Evolutionary conservation across 441 rosid genomes (phyloP), one percentile per base, ranked within the genome.

Genomic region (Populus hybrid): DNA sequence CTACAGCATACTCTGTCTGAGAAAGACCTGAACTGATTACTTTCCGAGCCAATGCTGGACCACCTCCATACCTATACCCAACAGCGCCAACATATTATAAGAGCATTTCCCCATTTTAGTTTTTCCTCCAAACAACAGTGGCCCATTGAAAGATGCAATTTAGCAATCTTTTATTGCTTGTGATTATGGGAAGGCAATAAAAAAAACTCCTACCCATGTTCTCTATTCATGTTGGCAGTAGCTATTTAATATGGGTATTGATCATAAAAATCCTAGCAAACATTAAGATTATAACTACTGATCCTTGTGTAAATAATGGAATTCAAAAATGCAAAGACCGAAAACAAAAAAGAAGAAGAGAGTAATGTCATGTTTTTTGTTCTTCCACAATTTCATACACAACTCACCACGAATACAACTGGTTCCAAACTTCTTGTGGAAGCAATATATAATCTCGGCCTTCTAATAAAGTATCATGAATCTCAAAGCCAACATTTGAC

Each of bases 361-460:
- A 76, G 12, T 10, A 70, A 21, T 21, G 66, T 63, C 10, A 24
- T 5, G 50, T 69, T 19, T 18, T 14, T 3, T 34, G 68, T 36
- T 42, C 38, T 11, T 6, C 18, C 24, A 61, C 34, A 73, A 72
- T 73, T 66, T 76, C 38, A 42, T 72, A 35, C 28, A 36, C 35
- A 65, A 85, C 98, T 91, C 84, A 96, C 98, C 99, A 96, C 21
- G 86, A 88, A 84, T 85, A 82, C 70, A 96, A 77, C 79, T 84
- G 92, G 77, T 88, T 88, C 98, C 99, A 96, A 76, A 94, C 98
- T 84, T 94, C 94, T 73, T 93, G 94, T 16, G 99, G 98, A 78
- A 94, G 98, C 86, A 96, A 80, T 57, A 96, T 91, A 88, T 96
- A 96, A 78, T 96, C 98, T 50, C 99, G 97, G 67, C 98, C 99